These are phyloP conservation scores for Cladobotryum mycophilum DNA, from an alignment of 2,329 filamentous ascomycete species.

Conservation along the genomic window DNA sequence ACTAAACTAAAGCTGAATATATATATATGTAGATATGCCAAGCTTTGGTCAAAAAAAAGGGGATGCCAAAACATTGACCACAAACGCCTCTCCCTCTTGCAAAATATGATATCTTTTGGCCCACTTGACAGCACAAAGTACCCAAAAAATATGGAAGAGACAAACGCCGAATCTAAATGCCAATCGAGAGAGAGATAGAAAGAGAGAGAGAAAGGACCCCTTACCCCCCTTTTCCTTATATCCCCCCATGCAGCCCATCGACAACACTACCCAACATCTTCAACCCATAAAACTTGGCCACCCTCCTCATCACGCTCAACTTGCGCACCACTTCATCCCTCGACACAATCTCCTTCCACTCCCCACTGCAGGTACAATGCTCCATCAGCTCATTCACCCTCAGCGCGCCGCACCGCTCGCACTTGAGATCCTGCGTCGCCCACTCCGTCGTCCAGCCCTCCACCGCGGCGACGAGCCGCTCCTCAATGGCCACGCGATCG, in stretches of 20 bases:
- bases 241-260: slow-evolving; percentile 48
- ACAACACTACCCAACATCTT: slow-evolving; percentile 76
- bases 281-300: slow-evolving; percentile 73
- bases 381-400: slow-evolving; percentile 92
- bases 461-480: slow-evolving; percentile 70
- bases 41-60: neutral
- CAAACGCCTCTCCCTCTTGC: neutral
- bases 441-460: slow-evolving; percentile 72
- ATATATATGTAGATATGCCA: no score
- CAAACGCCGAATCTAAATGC: slow-evolving; percentile 2
- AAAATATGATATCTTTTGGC: neutral
- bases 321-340: slow-evolving; percentile 58
- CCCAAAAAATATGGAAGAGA: neutral
- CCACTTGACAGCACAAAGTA: neutral
- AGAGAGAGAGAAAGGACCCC: neutral
- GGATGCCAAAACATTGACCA: neutral
- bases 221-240: slow-evolving; percentile 26
- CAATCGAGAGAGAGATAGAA: neutral
- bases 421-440: slow-evolving; percentile 86
- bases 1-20: neutral
- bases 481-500: slow-evolving; percentile 75
- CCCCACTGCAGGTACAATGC: slow-evolving; percentile 87
- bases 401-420: slow-evolving; percentile 62
- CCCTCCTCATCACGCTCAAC: slow-evolving; percentile 64
- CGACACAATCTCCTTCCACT: slow-evolving; percentile 69